A percentile compares a stretch with the other conserved stretches of the same genome.
phyloP scores from a whole-genome alignment of 2,329 filamentous ascomycete species.

The Paecilomyces sp. region DNA sequence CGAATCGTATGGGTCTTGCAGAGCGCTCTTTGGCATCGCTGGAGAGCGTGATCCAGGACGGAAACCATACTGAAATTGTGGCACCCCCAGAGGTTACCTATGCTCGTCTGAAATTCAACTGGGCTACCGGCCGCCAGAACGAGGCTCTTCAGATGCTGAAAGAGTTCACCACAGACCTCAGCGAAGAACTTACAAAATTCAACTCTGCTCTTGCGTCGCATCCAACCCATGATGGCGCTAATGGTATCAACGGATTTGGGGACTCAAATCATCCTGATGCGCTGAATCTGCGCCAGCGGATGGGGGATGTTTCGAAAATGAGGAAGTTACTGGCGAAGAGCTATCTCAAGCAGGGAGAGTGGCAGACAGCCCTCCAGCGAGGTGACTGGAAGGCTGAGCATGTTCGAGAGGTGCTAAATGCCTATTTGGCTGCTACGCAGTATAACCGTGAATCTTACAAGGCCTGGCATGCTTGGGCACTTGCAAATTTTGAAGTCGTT shows the following conservation, averaged over 20 bases:
- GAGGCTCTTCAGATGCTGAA: conserved; percentile 54
- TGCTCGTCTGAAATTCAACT: conserved; percentile 94
- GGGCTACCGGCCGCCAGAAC: conserved; percentile 70
- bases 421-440: conserved; percentile 84
- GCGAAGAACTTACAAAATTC: conserved; percentile 48
- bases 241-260: conserved; percentile 42
- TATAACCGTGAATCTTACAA: conserved; percentile 98
- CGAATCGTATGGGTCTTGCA: conserved; percentile 84
- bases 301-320: conserved; percentile 49
- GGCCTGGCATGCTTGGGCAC: conserved; percentile 97
- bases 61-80: conserved; percentile 31
- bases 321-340: conserved; percentile 81
- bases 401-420: conserved; percentile 80
- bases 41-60: conserved; percentile 59
- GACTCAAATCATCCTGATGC: conserved; percentile 34
- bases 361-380: conserved; percentile 78
- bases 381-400: conserved; percentile 84
- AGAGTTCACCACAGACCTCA: conserved; percentile 54
- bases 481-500: conserved; percentile 98
- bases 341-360: conserved; percentile 93
- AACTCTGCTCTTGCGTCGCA: conserved; percentile 34
- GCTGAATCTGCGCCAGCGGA: conserved; percentile 29
- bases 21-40: conserved; percentile 91
- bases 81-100: conserved; percentile 75
- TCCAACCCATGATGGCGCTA: conserved; percentile 33